Conservation (phyloP, 495 filamentous ascomycete genomes). For the Penicillium mononematosum region DNA sequence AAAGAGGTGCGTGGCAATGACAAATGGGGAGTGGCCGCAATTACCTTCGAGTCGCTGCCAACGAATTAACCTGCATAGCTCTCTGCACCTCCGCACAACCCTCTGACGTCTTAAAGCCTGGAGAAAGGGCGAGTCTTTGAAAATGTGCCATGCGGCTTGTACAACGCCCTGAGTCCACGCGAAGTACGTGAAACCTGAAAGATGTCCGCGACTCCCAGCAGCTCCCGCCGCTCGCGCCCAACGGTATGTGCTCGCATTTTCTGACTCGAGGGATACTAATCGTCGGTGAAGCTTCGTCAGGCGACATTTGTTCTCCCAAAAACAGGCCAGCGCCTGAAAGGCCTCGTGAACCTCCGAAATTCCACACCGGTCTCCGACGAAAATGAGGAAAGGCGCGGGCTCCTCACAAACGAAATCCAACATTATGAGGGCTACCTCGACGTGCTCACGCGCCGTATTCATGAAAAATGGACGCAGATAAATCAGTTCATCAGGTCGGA, state of each 20-base stretch:
- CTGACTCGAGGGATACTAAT: conserved; percentile 9
- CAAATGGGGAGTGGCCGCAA: conserved; percentile 17
- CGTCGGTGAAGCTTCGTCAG: conserved; percentile 45
- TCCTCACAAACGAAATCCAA: conserved; percentile 37
- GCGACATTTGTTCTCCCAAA: conserved; percentile 53
- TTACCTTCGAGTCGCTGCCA: conserved; percentile 10
- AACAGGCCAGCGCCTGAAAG: conserved; percentile 54
- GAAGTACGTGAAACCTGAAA: conserved; percentile 21
- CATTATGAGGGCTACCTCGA: conserved; percentile 19
- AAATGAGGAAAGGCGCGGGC: conserved; percentile 40
- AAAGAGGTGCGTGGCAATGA: conserved; percentile 18
- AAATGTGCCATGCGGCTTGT: conserved; percentile 5
- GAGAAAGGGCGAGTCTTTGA: conserved; percentile 2
- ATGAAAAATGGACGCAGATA: conserved; percentile 18
- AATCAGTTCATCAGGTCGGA: conserved; percentile 50
- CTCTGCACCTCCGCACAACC: conserved; percentile 7
- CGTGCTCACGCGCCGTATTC: conserved; percentile 12
- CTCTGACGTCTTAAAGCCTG: conserved; percentile 9
- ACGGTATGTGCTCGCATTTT: conserved; percentile 28
- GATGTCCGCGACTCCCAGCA: conserved; percentile 36
- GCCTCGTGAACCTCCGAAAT: conserved; percentile 48
- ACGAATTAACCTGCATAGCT: conserved; percentile 12
- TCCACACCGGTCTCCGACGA: conserved; percentile 17
- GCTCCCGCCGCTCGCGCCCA: conserved; percentile 44
- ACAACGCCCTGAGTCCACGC: conserved; percentile 13